These are phyloP conservation scores for Penicillium desertorum DNA, from an alignment of 495 filamentous ascomycete species.

Conservation along the genomic window DNA sequence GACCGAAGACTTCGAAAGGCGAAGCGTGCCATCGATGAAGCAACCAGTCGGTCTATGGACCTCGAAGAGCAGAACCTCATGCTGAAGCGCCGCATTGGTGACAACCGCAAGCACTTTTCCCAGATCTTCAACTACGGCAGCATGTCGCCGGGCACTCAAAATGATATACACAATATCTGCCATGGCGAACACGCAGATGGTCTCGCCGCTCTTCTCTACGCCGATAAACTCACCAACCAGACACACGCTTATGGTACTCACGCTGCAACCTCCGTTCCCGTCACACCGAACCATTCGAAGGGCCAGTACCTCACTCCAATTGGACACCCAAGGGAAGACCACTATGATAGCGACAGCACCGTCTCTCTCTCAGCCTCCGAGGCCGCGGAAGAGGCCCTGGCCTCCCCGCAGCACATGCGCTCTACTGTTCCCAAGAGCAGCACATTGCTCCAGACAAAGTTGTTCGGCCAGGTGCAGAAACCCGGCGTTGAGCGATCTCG, in stretches of 20 bases:
- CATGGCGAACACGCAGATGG: slow-evolving; percentile 49
- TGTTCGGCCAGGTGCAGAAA: slow-evolving; percentile 69
- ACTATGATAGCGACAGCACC: slow-evolving; percentile 78
- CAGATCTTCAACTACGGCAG: slow-evolving; percentile 59
- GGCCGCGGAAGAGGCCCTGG: slow-evolving; percentile 51
- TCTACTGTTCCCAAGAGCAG: slow-evolving; percentile 39
- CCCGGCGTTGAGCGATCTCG: slow-evolving; percentile 40
- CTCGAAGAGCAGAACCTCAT: slow-evolving; percentile 70
- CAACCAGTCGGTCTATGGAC: slow-evolving; percentile 44
- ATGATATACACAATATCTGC: slow-evolving; percentile 47
- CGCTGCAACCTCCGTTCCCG: slow-evolving; percentile 68
- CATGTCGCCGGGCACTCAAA: slow-evolving; percentile 42
- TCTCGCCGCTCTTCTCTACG: slow-evolving; percentile 75
- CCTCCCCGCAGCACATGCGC: slow-evolving; percentile 19
- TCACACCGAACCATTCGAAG: slow-evolving; percentile 62
- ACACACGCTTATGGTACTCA: slow-evolving; percentile 22
- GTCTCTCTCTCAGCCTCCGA: slow-evolving; percentile 73
- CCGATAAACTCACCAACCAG: slow-evolving; percentile 71
- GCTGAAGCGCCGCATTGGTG: slow-evolving; percentile 76
- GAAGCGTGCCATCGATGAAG: slow-evolving; percentile 74
- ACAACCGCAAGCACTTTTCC: slow-evolving; percentile 82
- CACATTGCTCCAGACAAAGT: slow-evolving; percentile 58
- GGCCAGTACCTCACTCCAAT: slow-evolving; percentile 58
- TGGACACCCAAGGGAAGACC: slow-evolving; percentile 50
- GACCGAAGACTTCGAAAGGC: slow-evolving; percentile 66